Conservation (phyloP, 139 green algal species). For the Chlamydomonas eustigma region DNA sequence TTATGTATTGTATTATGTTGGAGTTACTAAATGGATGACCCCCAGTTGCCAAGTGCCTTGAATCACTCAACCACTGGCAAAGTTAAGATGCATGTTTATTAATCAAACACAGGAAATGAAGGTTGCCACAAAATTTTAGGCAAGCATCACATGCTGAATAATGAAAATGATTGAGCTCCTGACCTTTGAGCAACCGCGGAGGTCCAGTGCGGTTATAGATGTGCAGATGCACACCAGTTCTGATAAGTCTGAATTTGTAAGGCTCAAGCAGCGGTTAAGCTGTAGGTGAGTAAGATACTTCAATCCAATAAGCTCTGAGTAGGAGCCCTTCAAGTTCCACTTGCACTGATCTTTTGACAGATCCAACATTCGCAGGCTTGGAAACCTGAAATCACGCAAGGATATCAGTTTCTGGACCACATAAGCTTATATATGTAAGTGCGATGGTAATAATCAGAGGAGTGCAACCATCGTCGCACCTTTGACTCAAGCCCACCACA, state of each 20-base stretch:
- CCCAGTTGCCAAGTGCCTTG: too few species aligned
- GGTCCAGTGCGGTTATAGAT: not conserved
- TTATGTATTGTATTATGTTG: not conserved
- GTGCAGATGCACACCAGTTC: not conserved
- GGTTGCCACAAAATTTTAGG: too few species aligned
- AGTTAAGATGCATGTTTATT: not conserved
- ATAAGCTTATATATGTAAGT: too few species aligned
- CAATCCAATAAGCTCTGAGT: not conserved
- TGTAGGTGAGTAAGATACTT: not conserved
- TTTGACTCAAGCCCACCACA: too few species aligned
- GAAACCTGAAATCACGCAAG: slow-evolving; percentile 1
- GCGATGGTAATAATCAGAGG: too few species aligned
- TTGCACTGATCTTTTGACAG: slow-evolving; percentile 1
- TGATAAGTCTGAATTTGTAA: not conserved
- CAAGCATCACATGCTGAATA: too few species aligned
- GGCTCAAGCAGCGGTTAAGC: not conserved
- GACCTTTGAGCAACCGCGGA: slow-evolving; percentile 4
- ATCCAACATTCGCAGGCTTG: not conserved
- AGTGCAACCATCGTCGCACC: too few species aligned
- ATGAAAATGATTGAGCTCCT: too few species aligned
- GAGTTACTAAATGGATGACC: too few species aligned
- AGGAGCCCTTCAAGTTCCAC: not conserved
- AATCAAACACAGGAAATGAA: too few species aligned
- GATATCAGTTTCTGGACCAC: too few species aligned
- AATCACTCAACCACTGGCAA: too few species aligned